Evolutionary conservation across 495 filamentous ascomycete genomes (phyloP), one percentile per base, ranked within the genome.

Genomic region (Lasiosphaeris hirsuta): DNA sequence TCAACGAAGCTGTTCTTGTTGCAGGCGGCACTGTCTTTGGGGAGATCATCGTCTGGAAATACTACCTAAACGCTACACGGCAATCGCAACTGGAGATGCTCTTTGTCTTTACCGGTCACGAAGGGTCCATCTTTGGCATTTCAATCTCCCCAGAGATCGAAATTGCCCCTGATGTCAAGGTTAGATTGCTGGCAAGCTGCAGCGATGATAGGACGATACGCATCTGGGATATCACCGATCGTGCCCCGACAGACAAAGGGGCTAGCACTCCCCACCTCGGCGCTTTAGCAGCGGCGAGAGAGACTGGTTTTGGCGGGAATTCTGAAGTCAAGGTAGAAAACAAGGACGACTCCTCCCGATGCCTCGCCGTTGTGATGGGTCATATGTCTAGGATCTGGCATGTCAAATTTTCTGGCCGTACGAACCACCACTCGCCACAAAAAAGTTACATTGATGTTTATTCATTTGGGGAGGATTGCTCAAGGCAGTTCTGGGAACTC

Each of bases 131-230:
- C 6, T 97, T 96, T 61, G 92, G 89, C 7, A 86, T 97, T 10
- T 77, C 81, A 8, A 87, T 97, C 19, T 96, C 90, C 0, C 77
- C 81, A 0, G 68, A 75, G 37, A 74, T 92, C 4, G 54, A 63
- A 9, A 59, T 65, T 10, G 54, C 72, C 5, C 67, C 63, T 4
- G 72, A 67, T 9, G 58, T 63, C 8, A 66, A 69, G 15, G 71
- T 72, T 15, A 78, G 89, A 42, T 59, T 96, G 10, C 72, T 99
- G 3, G 88, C 89, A 19, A 97, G 90, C 56, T 99, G 94, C 65
- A 97, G 93, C 62, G 94, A 99, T 70, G 94, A 99, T 70, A 80
- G 94, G 49, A 96, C 92, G 0, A 84, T 99, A 33, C 78, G 90
- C 34, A 72, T 97, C 0, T 97, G 95, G 95, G 85, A 96, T 60